phyloP scores from a whole-genome alignment of 2,329 filamentous ascomycete species.

The Aspergillus flavus region DNA sequence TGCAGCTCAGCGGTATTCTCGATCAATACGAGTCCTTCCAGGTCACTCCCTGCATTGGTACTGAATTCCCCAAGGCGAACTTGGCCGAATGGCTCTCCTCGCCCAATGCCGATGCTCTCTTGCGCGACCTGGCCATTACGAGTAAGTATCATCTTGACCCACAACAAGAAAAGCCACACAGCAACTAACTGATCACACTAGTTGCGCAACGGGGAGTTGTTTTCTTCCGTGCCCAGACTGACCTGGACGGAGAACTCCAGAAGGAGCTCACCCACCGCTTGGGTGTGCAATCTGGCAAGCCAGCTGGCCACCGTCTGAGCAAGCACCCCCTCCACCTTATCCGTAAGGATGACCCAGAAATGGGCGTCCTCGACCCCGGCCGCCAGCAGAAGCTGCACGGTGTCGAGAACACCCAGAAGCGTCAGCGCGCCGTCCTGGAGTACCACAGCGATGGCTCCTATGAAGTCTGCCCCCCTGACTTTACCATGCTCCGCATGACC shows the following conservation, averaged over 20 bases:
- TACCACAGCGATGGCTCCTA: constrained; percentile 2
- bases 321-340: constrained; percentile 50
- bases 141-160: constrained; percentile 12
- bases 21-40: constrained; percentile 51
- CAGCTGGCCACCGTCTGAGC: constrained; percentile 33
- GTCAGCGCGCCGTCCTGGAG: neutral
- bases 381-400: neutral
- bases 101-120: constrained; percentile 26
- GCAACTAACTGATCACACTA: neutral
- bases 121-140: constrained; percentile 33
- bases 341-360: constrained; percentile 41
- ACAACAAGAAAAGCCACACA: neutral
- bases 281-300: constrained; percentile 48
- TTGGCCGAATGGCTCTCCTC: constrained; percentile 49
- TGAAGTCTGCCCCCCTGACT: neutral
- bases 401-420: neutral
- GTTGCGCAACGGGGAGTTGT: constrained; percentile 50
- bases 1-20: constrained; percentile 44
- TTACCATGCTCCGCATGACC: constrained; percentile 23
- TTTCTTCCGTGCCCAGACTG: constrained; percentile 54
- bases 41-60: constrained; percentile 54
- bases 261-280: constrained; percentile 54
- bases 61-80: constrained; percentile 47
- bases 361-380: constrained; percentile 1
- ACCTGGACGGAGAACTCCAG: constrained; percentile 51